Evolutionary conservation across 176 grass and related monocot species (phyloP).

Genomic region (Hordeum vulgare): DNA sequence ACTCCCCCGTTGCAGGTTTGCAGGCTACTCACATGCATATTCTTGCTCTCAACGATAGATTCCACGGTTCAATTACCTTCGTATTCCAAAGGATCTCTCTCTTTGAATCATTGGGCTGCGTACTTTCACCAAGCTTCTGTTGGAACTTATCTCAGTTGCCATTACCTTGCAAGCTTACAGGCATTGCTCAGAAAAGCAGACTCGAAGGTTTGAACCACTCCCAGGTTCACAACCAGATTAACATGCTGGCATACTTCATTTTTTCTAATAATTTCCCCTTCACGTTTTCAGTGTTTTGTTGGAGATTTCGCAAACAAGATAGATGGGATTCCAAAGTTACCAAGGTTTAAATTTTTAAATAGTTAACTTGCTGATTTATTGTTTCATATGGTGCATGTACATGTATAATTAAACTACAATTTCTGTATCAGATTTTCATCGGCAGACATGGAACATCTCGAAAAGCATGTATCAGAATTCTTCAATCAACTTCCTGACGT

Average conservation of each 20-base stretch:
- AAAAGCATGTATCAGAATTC: slow-evolving; percentile 61
- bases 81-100: slow-evolving; percentile 51
- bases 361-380: slow-evolving; percentile 3
- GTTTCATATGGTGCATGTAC: not conserved
- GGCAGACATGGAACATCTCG: slow-evolving; percentile 46
- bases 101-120: slow-evolving; percentile 75
- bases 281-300: slow-evolving; percentile 29
- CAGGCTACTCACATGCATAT: slow-evolving; percentile 65
- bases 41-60: slow-evolving; percentile 62
- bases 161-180: slow-evolving; percentile 31
- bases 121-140: slow-evolving; percentile 89
- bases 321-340: slow-evolving; percentile 15
- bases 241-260: not conserved
- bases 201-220: slow-evolving; percentile 29
- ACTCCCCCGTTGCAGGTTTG: slow-evolving; percentile 45
- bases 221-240: not conserved
- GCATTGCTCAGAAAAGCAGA: not conserved
- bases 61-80: slow-evolving; percentile 37
- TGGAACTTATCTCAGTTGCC: slow-evolving; percentile 46
- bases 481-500: slow-evolving; percentile 64
- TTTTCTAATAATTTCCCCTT: slow-evolving; percentile 18
- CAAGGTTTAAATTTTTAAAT: slow-evolving; percentile 46
- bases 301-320: slow-evolving; percentile 16
- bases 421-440: slow-evolving; percentile 41
- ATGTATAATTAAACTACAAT: not conserved